Base-by-base conservation (phyloP, 805 yeast genomes). In the Starmerella bacillaris region DNA sequence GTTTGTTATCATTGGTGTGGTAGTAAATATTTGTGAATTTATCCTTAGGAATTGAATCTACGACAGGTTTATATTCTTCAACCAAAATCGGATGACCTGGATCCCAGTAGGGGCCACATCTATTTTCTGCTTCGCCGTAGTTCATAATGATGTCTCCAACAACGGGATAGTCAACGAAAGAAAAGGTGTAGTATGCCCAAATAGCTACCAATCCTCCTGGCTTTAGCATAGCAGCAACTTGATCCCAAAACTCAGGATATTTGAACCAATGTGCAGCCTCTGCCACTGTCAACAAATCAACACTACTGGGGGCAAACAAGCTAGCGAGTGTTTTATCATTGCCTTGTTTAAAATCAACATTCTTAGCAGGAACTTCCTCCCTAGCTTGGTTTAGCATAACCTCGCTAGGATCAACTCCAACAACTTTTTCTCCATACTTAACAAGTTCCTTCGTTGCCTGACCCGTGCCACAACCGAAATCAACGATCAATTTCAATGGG, bases 201-300 rank as follows among this genome's bases (percentile, higher is more conserved):
- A 69, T 68, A 0, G 82, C 76, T 32, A 83, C 50, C 0, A 83
- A 74, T 2, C 89, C 92, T 16, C 63, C 60, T 1, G 68, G 64
- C 34, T 65, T 66, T 39, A 80, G 58, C 11, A 70, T 57, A 4
- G 68, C 47, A 16, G 58, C 54, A 2, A 68, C 61, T 39, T 68
- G 70, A 4, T 53, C 46, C 50, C 70, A 72, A 50, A 73, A 74
- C 20, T 45, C 43, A 0, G 59, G 57, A 39, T 68, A 74, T 37
- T 74, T 64, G 38, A 79, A 67, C 93, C 94, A 83, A 55, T 83
- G 94, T n/a, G 67, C 70, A 39, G 83, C 76, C 51, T 83, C 83
- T 0, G 84, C 92, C n/a, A 74, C 78, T 2, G 82, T 67, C 11
- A 80, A 60, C 46, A 80, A 40, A 50, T 77, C 92, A 5, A 72